Percentiles rank a stretch among this genome's conserved stretches.
Conservation (phyloP, 768 basidiomycete genomes). For the Hydnum rufescens region DNA sequence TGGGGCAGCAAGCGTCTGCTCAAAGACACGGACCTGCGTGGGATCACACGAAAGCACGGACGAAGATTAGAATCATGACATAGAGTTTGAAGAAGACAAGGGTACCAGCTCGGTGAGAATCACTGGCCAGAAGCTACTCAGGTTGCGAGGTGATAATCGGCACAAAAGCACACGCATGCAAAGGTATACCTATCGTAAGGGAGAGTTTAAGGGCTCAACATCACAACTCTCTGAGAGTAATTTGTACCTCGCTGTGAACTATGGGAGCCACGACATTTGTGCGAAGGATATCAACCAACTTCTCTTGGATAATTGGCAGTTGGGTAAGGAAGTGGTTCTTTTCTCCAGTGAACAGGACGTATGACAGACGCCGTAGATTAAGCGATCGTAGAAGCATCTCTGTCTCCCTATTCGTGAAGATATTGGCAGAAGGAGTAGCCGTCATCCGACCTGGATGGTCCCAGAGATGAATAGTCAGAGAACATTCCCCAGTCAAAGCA, state of each 20-base stretch:
- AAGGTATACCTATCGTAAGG: constrained; percentile 41
- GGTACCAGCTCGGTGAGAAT: constrained; percentile 77
- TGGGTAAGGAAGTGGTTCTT: constrained; percentile 82
- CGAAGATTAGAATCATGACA: neutral
- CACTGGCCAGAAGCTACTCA: constrained; percentile 94
- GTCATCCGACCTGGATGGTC: constrained; percentile 33
- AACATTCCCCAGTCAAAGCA: neutral
- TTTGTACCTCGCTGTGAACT: constrained; percentile 68
- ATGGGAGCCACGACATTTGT: constrained; percentile 53
- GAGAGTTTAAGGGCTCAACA: neutral
- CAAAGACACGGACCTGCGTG: constrained; percentile 69
- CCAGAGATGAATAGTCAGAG: neutral
- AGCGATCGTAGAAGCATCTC: constrained; percentile 77
- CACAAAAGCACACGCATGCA: constrained; percentile 84
- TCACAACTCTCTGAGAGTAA: constrained; percentile 3
- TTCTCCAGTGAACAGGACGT: constrained; percentile 68
- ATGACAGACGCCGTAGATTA: constrained; percentile 72
- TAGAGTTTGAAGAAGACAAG: neutral
- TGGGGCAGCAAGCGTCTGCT: constrained; percentile 43
- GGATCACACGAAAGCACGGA: neutral
- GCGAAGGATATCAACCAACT: constrained; percentile 78
- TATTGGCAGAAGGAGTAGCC: constrained; percentile 77
- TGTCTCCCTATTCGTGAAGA: constrained; percentile 88
- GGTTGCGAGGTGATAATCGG: constrained; percentile 72
- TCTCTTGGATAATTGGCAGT: constrained; percentile 89